Evolutionary conservation across 106 monocot genomes (phyloP).

Genomic region (Apostasia shenzhenica): DNA sequence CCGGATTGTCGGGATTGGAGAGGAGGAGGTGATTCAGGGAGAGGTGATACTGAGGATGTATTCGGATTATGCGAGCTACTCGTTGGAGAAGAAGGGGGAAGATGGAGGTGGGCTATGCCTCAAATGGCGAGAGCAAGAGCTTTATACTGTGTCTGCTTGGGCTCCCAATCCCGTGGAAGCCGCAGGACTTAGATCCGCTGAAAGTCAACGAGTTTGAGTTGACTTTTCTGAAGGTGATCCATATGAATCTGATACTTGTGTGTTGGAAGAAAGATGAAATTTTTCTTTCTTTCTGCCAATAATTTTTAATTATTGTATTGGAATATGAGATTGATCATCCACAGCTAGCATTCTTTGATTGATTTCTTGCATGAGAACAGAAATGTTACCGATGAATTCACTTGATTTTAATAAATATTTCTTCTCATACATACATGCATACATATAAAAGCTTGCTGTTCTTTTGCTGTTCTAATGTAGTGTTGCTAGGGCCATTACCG

Average conservation of each 20-base stretch:
- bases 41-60: constrained; percentile 66
- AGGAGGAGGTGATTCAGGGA: constrained; percentile 54
- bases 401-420: background rate
- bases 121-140: constrained; percentile 54
- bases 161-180: constrained; percentile 17
- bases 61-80: constrained; percentile 25
- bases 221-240: background rate
- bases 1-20: constrained; percentile 20
- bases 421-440: no score
- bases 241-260: background rate
- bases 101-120: constrained; percentile 47
- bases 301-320: constrained; percentile 3
- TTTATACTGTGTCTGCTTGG: constrained; percentile 89
- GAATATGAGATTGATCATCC: background rate
- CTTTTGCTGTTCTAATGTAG: no score
- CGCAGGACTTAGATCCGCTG: constrained; percentile 24
- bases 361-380: constrained; percentile 2
- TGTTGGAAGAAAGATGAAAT: background rate
- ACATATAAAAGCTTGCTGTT: no score
- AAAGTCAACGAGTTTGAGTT: constrained; percentile 17
- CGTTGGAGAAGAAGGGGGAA: constrained; percentile 34
- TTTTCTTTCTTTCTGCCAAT: constrained; percentile 2
- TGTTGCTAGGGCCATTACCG: no score
- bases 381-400: background rate
- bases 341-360: constrained; percentile 12